These are phyloP conservation scores for Rasamsonia emersonii DNA, from an alignment of 2,329 filamentous ascomycete species.

Conservation along the genomic window DNA sequence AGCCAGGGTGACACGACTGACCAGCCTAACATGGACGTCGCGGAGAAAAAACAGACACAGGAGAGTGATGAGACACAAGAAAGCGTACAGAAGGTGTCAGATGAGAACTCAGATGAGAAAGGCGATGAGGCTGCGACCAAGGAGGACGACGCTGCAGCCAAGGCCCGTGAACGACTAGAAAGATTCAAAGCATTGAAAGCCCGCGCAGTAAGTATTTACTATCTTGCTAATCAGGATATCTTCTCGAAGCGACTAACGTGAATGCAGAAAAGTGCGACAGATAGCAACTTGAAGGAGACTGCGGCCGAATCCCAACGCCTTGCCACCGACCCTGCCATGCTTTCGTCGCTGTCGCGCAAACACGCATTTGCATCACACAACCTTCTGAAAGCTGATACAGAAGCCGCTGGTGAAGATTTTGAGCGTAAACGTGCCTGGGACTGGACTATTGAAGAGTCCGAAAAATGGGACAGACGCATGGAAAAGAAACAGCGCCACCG, in stretches of 20 bases:
- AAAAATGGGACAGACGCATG: slow-evolving; percentile 84
- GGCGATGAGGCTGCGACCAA: slow-evolving; percentile 6
- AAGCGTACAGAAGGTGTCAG: too few relatives aligned
- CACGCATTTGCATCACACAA: slow-evolving; percentile 87
- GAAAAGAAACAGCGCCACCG: slow-evolving; percentile 74
- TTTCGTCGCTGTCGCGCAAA: slow-evolving; percentile 72
- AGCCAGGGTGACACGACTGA: too few relatives aligned
- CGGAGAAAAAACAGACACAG: too few relatives aligned
- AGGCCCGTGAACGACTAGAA: slow-evolving; percentile 57
- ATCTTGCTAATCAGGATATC: slow-evolving; percentile 3
- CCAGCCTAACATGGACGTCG: too few relatives aligned
- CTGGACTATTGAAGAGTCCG: slow-evolving; percentile 92
- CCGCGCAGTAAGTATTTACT: slow-evolving; percentile 49
- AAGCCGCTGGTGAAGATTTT: slow-evolving; percentile 80
- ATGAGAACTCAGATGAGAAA: slow-evolving; percentile 2
- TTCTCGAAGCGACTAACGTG: slow-evolving; percentile 13
- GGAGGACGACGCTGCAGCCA: slow-evolving; percentile 20
- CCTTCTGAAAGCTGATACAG: slow-evolving; percentile 82
- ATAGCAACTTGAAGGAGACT: slow-evolving; percentile 69
- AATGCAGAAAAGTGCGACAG: slow-evolving; percentile 31
- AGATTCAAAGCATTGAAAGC: slow-evolving; percentile 83
- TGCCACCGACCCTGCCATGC: slow-evolving; percentile 65
- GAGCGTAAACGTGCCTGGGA: slow-evolving; percentile 98
- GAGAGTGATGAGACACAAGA: too few relatives aligned
- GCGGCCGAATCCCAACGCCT: slow-evolving; percentile 73